phyloP scores from a whole-genome alignment of 2,329 filamentous ascomycete species.

The Dactylella cylindrospora region DNA sequence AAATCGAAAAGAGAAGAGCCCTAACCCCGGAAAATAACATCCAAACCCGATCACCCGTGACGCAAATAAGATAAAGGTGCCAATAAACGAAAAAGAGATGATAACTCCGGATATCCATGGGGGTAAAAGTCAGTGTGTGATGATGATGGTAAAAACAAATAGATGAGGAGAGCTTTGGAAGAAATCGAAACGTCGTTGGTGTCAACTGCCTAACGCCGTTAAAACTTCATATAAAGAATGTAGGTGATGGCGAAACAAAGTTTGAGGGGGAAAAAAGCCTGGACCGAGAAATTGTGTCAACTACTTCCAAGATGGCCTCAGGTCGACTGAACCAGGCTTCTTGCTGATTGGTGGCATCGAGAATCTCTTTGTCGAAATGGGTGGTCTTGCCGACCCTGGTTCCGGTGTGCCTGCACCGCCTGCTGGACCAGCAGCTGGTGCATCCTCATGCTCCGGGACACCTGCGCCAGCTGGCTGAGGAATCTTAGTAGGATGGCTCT shows the following conservation, averaged over 20 bases:
- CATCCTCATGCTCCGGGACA: not conserved
- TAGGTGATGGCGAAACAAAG: not conserved
- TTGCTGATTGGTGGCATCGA: constrained; percentile 41
- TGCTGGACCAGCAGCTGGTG: not conserved
- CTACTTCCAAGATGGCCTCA: constrained; percentile 28
- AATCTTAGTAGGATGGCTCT: constrained; percentile 35
- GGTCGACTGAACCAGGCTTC: constrained; percentile 29
- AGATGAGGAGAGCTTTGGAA: not conserved
- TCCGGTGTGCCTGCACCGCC: constrained; percentile 24
- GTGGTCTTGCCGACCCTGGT: constrained; percentile 2
- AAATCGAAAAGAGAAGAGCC: constrained; percentile 1
- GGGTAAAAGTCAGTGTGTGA: constrained; percentile 1
- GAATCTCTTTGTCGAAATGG: constrained; percentile 22
- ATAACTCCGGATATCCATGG: not conserved
- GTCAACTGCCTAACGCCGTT: too few species aligned
- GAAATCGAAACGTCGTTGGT: too few species aligned
- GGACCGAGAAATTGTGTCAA: not conserved
- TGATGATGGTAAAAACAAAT: not conserved
- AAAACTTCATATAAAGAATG: too few species aligned
- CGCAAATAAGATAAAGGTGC: too few species aligned
- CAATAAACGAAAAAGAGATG: constrained; percentile 3
- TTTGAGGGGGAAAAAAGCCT: not conserved
- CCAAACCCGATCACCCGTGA: too few species aligned
- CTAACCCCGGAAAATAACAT: not conserved
- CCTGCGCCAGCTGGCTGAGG: constrained; percentile 1